Evolutionary conservation across 805 yeast species (phyloP).

Genomic region (Metahyphopichia silvanorum): DNA sequence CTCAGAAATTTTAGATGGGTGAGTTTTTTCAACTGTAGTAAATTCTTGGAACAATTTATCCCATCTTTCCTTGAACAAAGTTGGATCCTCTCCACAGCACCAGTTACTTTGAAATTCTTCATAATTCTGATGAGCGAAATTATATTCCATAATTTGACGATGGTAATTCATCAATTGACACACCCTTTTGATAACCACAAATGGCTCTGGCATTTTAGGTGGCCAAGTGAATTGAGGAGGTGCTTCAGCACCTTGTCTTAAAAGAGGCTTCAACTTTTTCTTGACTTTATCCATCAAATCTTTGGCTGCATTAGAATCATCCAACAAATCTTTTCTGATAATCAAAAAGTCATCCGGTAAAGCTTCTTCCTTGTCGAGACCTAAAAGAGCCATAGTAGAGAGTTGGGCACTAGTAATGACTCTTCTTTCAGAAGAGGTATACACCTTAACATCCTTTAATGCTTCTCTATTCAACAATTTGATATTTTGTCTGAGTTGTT

Average conservation of each 20-base stretch:
- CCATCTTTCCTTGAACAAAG: slow-evolving; percentile 92
- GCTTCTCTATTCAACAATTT: slow-evolving; percentile 81
- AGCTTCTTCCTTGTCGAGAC: slow-evolving; percentile 50
- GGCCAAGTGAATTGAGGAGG: slow-evolving; percentile 99
- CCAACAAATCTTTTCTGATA: slow-evolving; percentile 85
- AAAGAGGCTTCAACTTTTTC: slow-evolving; percentile 88
- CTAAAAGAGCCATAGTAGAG: slow-evolving; percentile 75
- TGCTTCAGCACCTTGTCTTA: slow-evolving; percentile 94
- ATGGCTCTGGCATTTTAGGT: slow-evolving; percentile 96
- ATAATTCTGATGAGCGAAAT: slow-evolving; percentile 66
- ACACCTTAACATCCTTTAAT: slow-evolving; percentile 79
- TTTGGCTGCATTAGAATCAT: slow-evolving; percentile 97
- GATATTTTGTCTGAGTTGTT: slow-evolving; percentile 89
- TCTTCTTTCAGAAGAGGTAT: slow-evolving; percentile 90
- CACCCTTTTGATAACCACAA: slow-evolving; percentile 86
- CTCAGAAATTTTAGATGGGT: slow-evolving; percentile 95
- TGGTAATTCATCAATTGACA: slow-evolving; percentile 95
- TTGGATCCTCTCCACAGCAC: slow-evolving; percentile 97
- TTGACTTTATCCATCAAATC: slow-evolving; percentile 97
- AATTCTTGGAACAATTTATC: slow-evolving; percentile 93
- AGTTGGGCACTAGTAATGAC: slow-evolving; percentile 90
- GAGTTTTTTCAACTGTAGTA: slow-evolving; percentile 89
- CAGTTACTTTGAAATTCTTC: slow-evolving; percentile 70
- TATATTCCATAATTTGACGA: slow-evolving; percentile 75
- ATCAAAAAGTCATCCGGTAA: slow-evolving; percentile 75